Percentiles rank a stretch among this genome's conserved stretches.
phyloP scores from a whole-genome alignment of 768 basidiomycete species.

The Russula earlei region DNA sequence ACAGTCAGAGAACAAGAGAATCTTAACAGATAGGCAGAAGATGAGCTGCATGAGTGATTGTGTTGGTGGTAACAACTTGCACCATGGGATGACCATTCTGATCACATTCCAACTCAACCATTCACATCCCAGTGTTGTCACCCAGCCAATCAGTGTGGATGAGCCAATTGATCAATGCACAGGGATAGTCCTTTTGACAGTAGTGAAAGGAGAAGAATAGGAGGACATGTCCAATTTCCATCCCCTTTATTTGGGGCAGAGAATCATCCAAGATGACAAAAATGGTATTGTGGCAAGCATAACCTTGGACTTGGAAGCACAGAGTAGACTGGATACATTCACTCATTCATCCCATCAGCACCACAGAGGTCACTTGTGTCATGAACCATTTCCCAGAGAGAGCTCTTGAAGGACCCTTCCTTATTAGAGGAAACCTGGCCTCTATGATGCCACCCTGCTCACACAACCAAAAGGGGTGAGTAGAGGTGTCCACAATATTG shows the following conservation, averaged over 20 bases:
- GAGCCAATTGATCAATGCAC: constrained; percentile 21
- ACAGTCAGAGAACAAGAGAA: no score
- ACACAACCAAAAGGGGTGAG: no score
- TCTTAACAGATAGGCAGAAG: no score
- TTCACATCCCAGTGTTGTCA: constrained; percentile 1
- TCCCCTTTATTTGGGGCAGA: constrained; percentile 13
- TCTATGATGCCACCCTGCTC: no score
- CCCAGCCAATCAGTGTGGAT: constrained; percentile 22
- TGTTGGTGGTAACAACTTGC: no score
- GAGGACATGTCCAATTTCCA: constrained; percentile 16
- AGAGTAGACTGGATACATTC: constrained; percentile 21
- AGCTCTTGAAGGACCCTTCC: no score
- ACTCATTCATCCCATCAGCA: constrained; percentile 24
- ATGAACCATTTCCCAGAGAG: no score
- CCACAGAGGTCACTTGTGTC: constrained; percentile 26
- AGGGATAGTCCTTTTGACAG: constrained; percentile 13
- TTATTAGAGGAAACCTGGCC: no score
- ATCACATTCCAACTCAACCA: not conserved
- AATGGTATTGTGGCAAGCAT: constrained; percentile 20
- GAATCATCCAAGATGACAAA: constrained; percentile 20
- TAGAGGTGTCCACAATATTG: no score
- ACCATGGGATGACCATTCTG: no score
- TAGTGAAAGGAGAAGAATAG: constrained; percentile 24
- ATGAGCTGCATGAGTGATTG: no score
- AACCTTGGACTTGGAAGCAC: no score